Base-by-base conservation (phyloP, 371 early-diverging fungal genomes). In the Dichotomocladium elegans region DNA sequence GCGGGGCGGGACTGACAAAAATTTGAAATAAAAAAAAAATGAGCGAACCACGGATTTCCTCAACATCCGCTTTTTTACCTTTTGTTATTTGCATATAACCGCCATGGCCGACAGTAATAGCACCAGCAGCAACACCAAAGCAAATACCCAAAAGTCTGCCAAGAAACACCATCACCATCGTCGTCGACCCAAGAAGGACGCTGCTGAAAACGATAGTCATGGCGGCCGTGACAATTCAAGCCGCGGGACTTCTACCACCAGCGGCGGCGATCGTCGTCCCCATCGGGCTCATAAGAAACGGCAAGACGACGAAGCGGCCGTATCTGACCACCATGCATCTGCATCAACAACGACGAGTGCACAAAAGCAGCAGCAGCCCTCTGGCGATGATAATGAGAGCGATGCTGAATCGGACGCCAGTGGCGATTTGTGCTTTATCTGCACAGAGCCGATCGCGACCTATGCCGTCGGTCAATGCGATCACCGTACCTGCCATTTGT, bases 381-480 rank as follows among this genome's bases (percentile, higher is more conserved):
- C n/a, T 2, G 53, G 47, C 15, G 27, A 46, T 12, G 47, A 42
- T 12, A 34, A 37, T 8, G 51, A 54, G 35, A 43, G 42, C n/a
- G 60, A 60, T 30, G 19, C 34, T 22, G 34, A 31, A 2, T 47
- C 55, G 3, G 72, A 46, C 1, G 77, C 64, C 8, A 58, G 61
- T 12, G 79, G 76, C 7, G 77, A 72, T 10, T 63, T 79, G 3
- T 98, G 98, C 66, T 84, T 88, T 61, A 98, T 98, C 57, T 98
- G 98, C 67, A 87, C 96, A 0, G 91, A 94, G 33, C 82, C 86
- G 3, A 80, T 93, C 14, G 68, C 63, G 17, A 88, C 78, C 48
- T 91, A 80, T 63, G 92, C 95, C 4, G 77, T 98, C n/a, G 89
- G 92, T 6, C 77, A 77, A 47, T 98, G 98, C 68, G 89, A 95